A percentile compares a stretch with the other conserved stretches of the same genome.
These are phyloP conservation scores for Amaranthus tricolor DNA, from an alignment of 179 eudicot genomes.

Conservation along the genomic window DNA sequence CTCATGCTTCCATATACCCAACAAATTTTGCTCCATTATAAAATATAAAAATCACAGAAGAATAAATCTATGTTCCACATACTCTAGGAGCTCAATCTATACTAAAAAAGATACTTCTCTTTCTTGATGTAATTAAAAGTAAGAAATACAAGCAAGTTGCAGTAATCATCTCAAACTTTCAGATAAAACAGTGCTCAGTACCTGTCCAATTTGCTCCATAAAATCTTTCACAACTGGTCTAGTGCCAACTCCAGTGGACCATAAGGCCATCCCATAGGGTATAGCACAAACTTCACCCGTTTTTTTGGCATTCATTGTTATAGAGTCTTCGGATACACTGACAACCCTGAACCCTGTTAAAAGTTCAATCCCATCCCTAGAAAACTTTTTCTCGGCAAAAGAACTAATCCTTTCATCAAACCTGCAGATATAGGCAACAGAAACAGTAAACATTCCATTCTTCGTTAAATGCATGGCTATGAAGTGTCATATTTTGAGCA, in stretches of 20 bases:
- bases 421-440: constrained; percentile 37
- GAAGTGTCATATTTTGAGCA: background rate
- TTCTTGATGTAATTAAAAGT: background rate
- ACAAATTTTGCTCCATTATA: background rate
- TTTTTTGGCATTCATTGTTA: constrained; percentile 57
- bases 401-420: constrained; percentile 86
- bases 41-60: background rate
- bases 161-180: background rate
- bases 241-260: constrained; percentile 91
- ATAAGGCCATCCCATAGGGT: constrained; percentile 84
- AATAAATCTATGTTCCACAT: background rate
- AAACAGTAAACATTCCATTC: background rate
- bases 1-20: no score
- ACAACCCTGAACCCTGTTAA: constrained; percentile 72
- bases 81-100: background rate
- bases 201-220: constrained; percentile 94
- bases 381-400: constrained; percentile 79
- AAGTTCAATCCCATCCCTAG: constrained; percentile 84
- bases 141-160: background rate
- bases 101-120: background rate
- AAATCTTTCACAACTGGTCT: constrained; percentile 84
- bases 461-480: background rate
- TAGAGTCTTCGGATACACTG: constrained; percentile 51
- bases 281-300: constrained; percentile 46
- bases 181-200: constrained; percentile 17